Percentiles rank a stretch among this genome's conserved stretches.
phyloP scores from a whole-genome alignment of 345 rosid genomes.

The thale cress (Arabidopsis thaliana) region TAIR10.1 NC_003070.9:8873501-8874000 shows the following conservation, averaged over 20 bases:
- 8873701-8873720: not conserved
- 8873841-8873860: not conserved
- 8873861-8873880: not conserved
- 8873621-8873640: not conserved
- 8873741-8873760: not conserved
- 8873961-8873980: not conserved
- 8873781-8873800: not conserved
- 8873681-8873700: no score
- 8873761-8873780: not conserved
- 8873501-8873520: no score
- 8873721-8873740: no score
- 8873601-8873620: no score
- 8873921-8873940: slow-evolving; percentile 5
- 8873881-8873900: not conserved
- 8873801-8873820: not conserved
- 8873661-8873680: not conserved
- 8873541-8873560: not conserved
- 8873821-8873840: not conserved
- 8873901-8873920: not conserved
- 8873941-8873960: not conserved
- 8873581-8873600: not conserved
- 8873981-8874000: not conserved
- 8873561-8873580: no score
- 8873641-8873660: not conserved
- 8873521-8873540: not conserved